Evolutionary conservation across 306 rosid species (phyloP).

Genomic region (Senna siamea): DNA sequence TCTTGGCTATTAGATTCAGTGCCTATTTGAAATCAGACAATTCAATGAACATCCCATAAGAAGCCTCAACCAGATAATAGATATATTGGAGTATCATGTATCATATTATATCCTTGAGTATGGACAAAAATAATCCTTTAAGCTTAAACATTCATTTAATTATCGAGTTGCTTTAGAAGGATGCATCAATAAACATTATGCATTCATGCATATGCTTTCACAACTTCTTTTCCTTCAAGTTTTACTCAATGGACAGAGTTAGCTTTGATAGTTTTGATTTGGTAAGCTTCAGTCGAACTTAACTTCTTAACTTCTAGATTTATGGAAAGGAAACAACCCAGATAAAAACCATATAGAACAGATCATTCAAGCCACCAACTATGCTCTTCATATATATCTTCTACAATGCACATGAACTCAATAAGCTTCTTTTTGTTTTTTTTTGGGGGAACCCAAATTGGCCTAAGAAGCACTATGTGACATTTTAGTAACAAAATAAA

Average conservation of each 20-base stretch:
- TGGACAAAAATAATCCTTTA: not conserved
- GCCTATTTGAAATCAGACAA: not conserved
- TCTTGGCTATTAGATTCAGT: not conserved
- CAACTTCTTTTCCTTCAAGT: not conserved
- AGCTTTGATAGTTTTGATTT: not conserved
- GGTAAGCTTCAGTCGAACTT: not conserved
- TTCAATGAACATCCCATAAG: not conserved
- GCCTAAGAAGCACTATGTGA: not conserved
- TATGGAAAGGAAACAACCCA: too few relatives aligned
- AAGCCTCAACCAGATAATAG: not conserved
- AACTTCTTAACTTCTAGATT: too few relatives aligned
- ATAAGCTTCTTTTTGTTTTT: too few relatives aligned
- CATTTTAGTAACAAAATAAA: not conserved
- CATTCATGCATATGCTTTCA: not conserved
- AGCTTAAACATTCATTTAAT: not conserved
- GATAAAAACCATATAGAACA: not conserved
- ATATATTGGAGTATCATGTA: too few relatives aligned
- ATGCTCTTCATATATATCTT: not conserved
- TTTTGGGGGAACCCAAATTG: not conserved
- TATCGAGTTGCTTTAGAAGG: not conserved
- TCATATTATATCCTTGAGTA: not conserved
- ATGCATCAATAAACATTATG: not conserved
- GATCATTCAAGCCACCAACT: not conserved
- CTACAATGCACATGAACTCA: not conserved
- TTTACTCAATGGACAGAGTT: not conserved